A percentile compares a stretch with the other conserved stretches of the same genome.
Evolutionary conservation across 2,329 filamentous ascomycete species (phyloP).

Genomic region (Aspergillus tanneri): DNA sequence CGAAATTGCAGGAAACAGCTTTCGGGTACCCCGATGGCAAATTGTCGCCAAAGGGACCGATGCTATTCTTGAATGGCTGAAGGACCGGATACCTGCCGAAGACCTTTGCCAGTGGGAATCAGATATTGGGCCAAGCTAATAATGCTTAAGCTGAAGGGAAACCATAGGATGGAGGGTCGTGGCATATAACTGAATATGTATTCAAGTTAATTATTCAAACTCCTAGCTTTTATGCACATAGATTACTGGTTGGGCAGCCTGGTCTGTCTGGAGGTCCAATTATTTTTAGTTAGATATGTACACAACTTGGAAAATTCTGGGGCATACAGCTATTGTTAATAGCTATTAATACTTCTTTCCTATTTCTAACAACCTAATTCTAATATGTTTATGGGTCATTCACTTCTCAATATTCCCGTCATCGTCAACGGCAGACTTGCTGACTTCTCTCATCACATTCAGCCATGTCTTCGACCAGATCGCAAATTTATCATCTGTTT

Average conservation of each 20-base stretch:
- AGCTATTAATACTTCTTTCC: neutral
- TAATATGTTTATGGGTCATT: neutral
- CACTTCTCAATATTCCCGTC: neutral
- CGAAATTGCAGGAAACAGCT: conserved; percentile 80
- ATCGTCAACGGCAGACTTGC: conserved; percentile 27
- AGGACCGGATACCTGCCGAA: conserved; percentile 66
- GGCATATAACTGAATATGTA: no score
- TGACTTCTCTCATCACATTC: conserved; percentile 45
- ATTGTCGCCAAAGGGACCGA: conserved; percentile 86
- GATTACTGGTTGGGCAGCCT: no score
- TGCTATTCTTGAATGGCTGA: conserved; percentile 75
- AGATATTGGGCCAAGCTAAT: conserved; percentile 21
- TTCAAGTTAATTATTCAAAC: no score
- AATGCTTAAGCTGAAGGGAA: neutral
- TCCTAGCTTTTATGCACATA: no score
- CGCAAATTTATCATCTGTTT: conserved; percentile 72
- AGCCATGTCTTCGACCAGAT: conserved; percentile 67
- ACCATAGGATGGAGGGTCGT: neutral
- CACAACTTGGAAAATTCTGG: no score
- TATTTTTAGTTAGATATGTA: no score
- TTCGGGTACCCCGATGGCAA: conserved; percentile 81
- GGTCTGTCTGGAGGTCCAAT: no score
- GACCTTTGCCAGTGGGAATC: conserved; percentile 42
- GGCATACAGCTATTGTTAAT: no score
- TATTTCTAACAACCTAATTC: conserved; percentile 3